phyloP scores from a whole-genome alignment of 2,329 filamentous ascomycete species.

The Lasiodiplodia gonubiensis region DNA sequence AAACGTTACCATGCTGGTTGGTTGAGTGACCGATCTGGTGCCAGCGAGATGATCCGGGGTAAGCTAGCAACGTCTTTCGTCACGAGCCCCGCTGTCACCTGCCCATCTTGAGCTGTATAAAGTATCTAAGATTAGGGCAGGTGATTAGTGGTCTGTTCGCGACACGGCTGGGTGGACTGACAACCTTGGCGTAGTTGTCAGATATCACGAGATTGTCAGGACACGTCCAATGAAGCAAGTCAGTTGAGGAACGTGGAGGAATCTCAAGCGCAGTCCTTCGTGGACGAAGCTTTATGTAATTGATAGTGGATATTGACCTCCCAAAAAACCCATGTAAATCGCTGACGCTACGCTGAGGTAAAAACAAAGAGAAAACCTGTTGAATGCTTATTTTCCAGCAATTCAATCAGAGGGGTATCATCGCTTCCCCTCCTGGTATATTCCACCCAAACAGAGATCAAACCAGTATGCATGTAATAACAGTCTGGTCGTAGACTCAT shows the following conservation, averaged over 20 bases:
- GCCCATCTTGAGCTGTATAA: not conserved
- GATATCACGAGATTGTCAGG: not conserved
- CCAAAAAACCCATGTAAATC: not conserved
- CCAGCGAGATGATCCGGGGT: not conserved
- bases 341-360: not conserved
- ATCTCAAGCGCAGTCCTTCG: not conserved
- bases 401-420: constrained; percentile 6
- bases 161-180: not conserved
- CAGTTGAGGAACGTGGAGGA: not conserved
- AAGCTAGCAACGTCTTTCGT: not conserved
- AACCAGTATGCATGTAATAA: constrained; percentile 5
- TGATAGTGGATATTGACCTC: not conserved
- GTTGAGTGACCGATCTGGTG: not conserved
- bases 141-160: not conserved
- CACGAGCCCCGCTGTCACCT: not conserved
- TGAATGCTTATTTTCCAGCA: not conserved
- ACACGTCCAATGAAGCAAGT: not conserved
- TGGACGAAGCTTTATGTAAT: not conserved
- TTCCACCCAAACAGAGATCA: not conserved
- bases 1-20: not conserved
- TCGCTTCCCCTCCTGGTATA: not conserved
- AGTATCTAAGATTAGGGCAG: not conserved
- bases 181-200: not conserved
- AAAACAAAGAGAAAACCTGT: not conserved
- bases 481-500: constrained; percentile 12